Evolutionary conservation across 192 early-diverging fungal species (phyloP).

Genomic region (Backusella macrospora): DNA sequence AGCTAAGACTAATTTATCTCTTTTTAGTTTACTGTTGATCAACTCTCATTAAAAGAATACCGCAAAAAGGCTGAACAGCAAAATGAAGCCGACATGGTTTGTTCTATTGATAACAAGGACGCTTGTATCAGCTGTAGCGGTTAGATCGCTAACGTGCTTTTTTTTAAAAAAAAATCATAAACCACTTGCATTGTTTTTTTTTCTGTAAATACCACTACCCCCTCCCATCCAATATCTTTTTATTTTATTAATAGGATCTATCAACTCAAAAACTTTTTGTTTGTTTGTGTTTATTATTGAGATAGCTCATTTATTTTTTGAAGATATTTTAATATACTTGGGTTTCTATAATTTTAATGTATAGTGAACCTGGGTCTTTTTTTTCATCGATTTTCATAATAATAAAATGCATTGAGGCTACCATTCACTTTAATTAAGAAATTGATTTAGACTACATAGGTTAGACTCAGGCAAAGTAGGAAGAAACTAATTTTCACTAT

Average conservation of each 20-base stretch:
- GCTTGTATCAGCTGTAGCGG: conserved; percentile 90
- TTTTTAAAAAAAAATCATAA: conserved; percentile 7
- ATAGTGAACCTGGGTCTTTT: too few species aligned
- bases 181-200: conserved; percentile 9
- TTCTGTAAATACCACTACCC: background rate
- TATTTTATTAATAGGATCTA: conserved; percentile 5
- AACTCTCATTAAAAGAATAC: conserved; percentile 65
- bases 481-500: too few species aligned
- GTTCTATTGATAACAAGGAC: conserved; percentile 92
- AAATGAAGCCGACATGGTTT: conserved; percentile 72
- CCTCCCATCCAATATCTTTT: conserved; percentile 2
- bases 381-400: too few species aligned
- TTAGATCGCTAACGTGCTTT: conserved; percentile 40
- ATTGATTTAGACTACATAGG: too few species aligned
- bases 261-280: background rate
- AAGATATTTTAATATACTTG: too few species aligned
- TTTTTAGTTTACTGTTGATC: conserved; percentile 87
- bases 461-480: too few species aligned
- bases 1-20: background rate
- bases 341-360: too few species aligned
- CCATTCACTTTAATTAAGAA: too few species aligned
- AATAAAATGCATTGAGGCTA: too few species aligned
- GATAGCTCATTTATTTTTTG: too few species aligned
- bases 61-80: conserved; percentile 40
- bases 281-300: too few species aligned